Evolutionary conservation across 495 filamentous ascomycete species (phyloP).

Genomic region (Annulohypoxylon maeteangense): DNA sequence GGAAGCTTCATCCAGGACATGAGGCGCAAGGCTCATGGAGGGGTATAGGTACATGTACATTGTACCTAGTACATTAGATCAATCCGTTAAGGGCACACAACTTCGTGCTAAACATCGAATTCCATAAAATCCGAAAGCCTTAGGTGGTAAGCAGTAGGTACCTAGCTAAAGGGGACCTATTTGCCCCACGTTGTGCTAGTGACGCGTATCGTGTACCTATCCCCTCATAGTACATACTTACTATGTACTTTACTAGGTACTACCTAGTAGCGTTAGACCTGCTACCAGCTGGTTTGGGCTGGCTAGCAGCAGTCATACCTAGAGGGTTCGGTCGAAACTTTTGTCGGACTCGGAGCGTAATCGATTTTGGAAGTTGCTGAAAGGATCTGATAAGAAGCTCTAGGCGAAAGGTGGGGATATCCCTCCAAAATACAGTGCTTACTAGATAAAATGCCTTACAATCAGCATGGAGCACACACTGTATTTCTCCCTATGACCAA

Average conservation of each 20-base stretch:
- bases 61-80: background rate
- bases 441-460: background rate
- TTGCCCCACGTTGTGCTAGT: conserved; percentile 6
- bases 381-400: conserved; percentile 43
- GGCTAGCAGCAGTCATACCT: background rate
- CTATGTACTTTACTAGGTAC: too few relatives aligned
- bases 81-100: background rate
- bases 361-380: conserved; percentile 2
- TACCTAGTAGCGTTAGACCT: too few relatives aligned
- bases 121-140: background rate
- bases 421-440: conserved; percentile 4
- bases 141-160: background rate
- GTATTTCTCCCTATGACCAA: conserved; percentile 11
- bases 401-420: background rate
- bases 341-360: conserved; percentile 31
- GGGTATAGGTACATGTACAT: conserved; percentile 10
- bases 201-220: background rate
- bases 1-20: conserved; percentile 1
- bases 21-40: conserved; percentile 1
- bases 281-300: conserved; percentile 1
- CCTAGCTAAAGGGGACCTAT: background rate
- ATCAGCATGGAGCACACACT: conserved; percentile 6
- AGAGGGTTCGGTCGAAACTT: conserved; percentile 30
- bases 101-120: background rate
- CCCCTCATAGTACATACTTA: too few relatives aligned